Percentiles rank a stretch among this genome's conserved stretches.
Evolutionary conservation across 2,329 filamentous ascomycete species (phyloP).

Genomic region (Talaromyces piceae): DNA sequence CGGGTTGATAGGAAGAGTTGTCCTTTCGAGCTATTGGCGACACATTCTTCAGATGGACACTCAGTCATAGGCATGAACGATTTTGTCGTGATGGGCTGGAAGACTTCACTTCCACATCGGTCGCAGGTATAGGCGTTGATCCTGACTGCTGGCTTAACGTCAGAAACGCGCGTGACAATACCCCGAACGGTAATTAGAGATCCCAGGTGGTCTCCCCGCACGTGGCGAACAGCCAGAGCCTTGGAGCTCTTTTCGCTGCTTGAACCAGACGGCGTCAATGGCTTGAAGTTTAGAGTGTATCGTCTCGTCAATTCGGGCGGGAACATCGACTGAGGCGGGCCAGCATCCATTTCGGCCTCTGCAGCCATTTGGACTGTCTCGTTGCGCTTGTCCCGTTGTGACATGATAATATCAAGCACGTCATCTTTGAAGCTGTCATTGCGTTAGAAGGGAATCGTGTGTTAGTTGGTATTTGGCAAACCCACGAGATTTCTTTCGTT

Average conservation of each 20-base stretch:
- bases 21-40: conserved; percentile 82
- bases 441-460: not conserved
- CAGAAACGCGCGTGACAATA: conserved; percentile 90
- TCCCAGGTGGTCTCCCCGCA: conserved; percentile 86
- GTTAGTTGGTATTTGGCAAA: conserved; percentile 5
- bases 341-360: conserved; percentile 58
- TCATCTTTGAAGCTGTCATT: conserved; percentile 80
- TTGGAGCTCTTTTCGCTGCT: conserved; percentile 53
- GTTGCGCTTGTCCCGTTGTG: conserved; percentile 79
- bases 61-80: conserved; percentile 80
- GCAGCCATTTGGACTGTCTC: conserved; percentile 63
- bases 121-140: conserved; percentile 98
- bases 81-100: conserved; percentile 88
- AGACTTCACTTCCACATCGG: conserved; percentile 91
- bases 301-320: conserved; percentile 85
- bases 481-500: conserved; percentile 67
- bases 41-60: conserved; percentile 86
- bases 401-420: conserved; percentile 93
- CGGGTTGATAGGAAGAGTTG: conserved; percentile 91
- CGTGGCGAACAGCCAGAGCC: conserved; percentile 81
- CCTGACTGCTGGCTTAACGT: conserved; percentile 95
- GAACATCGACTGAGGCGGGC: conserved; percentile 67
- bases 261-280: conserved; percentile 64
- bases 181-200: conserved; percentile 89
- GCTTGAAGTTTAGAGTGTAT: conserved; percentile 96